A percentile compares a stretch with the other conserved stretches of the same genome.
phyloP scores from a whole-genome alignment of 805 yeast species.

The Groenewaldozyma tartarivorans region DNA sequence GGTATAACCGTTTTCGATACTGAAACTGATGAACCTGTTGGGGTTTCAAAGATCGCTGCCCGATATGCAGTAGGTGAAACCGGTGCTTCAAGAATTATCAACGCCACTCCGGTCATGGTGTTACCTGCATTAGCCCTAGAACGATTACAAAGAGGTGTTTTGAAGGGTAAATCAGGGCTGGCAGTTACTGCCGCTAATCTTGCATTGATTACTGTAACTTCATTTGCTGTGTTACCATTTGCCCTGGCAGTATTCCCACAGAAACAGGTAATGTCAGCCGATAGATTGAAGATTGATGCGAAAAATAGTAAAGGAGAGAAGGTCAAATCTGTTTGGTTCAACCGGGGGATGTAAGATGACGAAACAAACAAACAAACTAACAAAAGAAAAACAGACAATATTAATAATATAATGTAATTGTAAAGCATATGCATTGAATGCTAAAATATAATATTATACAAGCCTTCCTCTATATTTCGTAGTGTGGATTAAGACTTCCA shows the following conservation, averaged over 20 bases:
- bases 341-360: conserved; percentile 70
- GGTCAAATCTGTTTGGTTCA: conserved; percentile 63
- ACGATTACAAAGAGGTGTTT: conserved; percentile 58
- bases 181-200: conserved; percentile 66
- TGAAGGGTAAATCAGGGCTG: conserved; percentile 58
- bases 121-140: conserved; percentile 83
- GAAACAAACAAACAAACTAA: background rate
- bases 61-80: conserved; percentile 92
- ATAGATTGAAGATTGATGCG: conserved; percentile 47
- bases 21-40: conserved; percentile 34
- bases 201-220: conserved; percentile 76
- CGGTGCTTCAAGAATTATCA: conserved; percentile 87
- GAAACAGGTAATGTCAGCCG: conserved; percentile 51
- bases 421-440: background rate
- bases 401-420: background rate
- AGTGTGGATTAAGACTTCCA: conserved; percentile 19
- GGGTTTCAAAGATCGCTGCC: conserved; percentile 80
- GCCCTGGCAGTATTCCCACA: conserved; percentile 96
- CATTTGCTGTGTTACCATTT: conserved; percentile 83
- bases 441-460: background rate
- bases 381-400: background rate
- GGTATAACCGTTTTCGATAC: conserved; percentile 33
- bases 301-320: conserved; percentile 52
- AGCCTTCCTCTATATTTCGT: too few relatives aligned
- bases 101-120: conserved; percentile 97